Conservation (phyloP, 2,329 filamentous ascomycete species). For the Colletotrichum liaoningense region DNA sequence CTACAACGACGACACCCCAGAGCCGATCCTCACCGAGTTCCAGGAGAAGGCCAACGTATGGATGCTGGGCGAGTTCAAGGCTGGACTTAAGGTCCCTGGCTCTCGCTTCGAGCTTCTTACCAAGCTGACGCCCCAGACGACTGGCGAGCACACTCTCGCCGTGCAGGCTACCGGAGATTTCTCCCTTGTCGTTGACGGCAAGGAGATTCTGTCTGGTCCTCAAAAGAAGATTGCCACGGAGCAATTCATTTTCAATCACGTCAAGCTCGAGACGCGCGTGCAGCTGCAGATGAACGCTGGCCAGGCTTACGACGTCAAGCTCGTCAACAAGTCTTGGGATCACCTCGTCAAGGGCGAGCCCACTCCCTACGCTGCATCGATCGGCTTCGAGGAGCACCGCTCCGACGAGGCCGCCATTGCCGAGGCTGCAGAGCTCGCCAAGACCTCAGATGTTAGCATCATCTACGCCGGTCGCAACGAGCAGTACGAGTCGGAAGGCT, state of each 20-base stretch:
- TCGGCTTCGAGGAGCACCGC: slow-evolving; percentile 30
- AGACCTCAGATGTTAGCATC: slow-evolving; percentile 27
- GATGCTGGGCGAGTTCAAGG: slow-evolving; percentile 38
- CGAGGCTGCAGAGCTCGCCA: slow-evolving; percentile 21
- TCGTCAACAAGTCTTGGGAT: slow-evolving; percentile 29
- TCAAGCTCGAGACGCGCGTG: slow-evolving; percentile 34
- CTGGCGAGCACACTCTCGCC: slow-evolving; percentile 34
- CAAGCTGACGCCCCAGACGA: slow-evolving; percentile 26
- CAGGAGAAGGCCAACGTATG: slow-evolving; percentile 36
- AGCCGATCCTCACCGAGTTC: slow-evolving; percentile 30
- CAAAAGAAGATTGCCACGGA: slow-evolving; percentile 33
- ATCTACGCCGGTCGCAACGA: slow-evolving; percentile 34
- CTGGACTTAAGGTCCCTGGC: slow-evolving; percentile 30
- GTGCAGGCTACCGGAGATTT: slow-evolving; percentile 33
- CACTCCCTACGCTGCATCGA: slow-evolving; percentile 27
- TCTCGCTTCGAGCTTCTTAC: slow-evolving; percentile 35
- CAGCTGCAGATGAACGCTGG: slow-evolving; percentile 29
- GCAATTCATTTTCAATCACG: slow-evolving; percentile 39
- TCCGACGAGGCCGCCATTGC: slow-evolving; percentile 27
- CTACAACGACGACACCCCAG: slow-evolving; percentile 31
- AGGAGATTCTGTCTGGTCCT: slow-evolving; percentile 27
- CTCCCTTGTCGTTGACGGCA: slow-evolving; percentile 30
- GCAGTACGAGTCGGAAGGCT: slow-evolving; percentile 36
- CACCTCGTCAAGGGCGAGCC: slow-evolving; percentile 27
- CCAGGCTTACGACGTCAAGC: slow-evolving; percentile 26